Percentiles rank a stretch among this genome's conserved stretches.
Conservation (phyloP, 2,329 filamentous ascomycete species). For the Pseudogymnoascus sp. region DNA sequence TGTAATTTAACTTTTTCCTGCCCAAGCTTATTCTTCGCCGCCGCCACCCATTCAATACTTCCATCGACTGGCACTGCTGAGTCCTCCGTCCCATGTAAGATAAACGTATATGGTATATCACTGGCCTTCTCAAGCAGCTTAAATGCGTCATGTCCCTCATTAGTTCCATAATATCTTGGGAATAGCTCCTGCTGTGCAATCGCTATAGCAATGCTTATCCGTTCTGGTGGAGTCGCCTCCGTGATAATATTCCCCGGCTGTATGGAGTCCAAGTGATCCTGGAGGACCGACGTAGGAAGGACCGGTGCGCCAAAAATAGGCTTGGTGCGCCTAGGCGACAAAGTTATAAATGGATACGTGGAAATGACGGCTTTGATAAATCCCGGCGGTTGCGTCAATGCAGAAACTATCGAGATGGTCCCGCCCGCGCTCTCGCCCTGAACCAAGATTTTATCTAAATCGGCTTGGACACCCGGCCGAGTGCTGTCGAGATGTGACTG, state of each 20-base stretch:
- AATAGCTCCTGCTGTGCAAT: conserved; percentile 15
- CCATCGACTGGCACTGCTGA: conserved; percentile 16
- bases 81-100: conserved; percentile 18
- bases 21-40: conserved; percentile 16
- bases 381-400: conserved; percentile 11
- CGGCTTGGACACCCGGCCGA: conserved; percentile 12
- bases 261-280: conserved; percentile 12
- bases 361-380: conserved; percentile 18
- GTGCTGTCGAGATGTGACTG: conserved; percentile 13
- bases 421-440: conserved; percentile 18
- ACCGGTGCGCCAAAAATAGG: conserved; percentile 15
- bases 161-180: conserved; percentile 13
- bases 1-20: conserved; percentile 10
- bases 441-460: conserved; percentile 13
- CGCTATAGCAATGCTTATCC: conserved; percentile 12
- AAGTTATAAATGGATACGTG: conserved; percentile 15
- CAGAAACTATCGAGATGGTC: conserved; percentile 10
- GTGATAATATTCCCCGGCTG: conserved; percentile 15
- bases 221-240: conserved; percentile 11
- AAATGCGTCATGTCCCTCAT: conserved; percentile 12
- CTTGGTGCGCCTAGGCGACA: conserved; percentile 12
- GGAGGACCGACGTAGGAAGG: conserved; percentile 13
- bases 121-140: conserved; percentile 15
- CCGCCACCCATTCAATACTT: conserved; percentile 13
- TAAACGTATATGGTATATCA: conserved; percentile 14